Base-by-base conservation (phyloP, 805 yeast genomes). In the Tetrapisispora arboricola region DNA sequence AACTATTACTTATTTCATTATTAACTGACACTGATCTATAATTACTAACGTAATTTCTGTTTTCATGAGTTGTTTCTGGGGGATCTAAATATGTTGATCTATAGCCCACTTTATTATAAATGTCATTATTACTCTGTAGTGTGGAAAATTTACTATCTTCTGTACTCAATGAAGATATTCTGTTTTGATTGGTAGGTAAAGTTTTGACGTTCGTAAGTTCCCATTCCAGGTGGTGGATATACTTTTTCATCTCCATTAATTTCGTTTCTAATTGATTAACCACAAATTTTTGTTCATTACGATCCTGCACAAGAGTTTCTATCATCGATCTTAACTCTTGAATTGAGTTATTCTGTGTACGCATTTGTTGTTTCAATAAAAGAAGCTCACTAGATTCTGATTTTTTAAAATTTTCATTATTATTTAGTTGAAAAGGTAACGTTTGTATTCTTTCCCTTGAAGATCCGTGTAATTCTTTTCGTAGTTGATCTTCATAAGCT, bases 271-370 rank as follows among this genome's bases (percentile, higher is more conserved):
- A 32, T n/a, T 47, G 42, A 13, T 39, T 33, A 28, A 44, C 50
- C 8, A 44, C 33, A n/a, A 32, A 32, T 10, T 41, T 45, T 26
- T 50, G 52, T 6, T 40, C 32, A 11, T 46, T 44, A n/a, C 54
- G 33, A 13, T 45, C 54, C 11, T 41, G 42, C n/a, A 41, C 44
- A 40, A 55, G 30, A 13, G 35, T 38, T 7, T 50, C 45, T 11
- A 57, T 43, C 31, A 49, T 49, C 3, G 45, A 35, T 33, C 50
- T 55, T 32, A 55, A 60, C 21, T 49, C 49, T 27, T 48, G 39
- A 4, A 56, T 39, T 10, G 43, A 39, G 9, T 44, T 44, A 32
- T 46, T 49, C 40, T 54, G 43, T 13, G 40, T 36, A 26, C 49
- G 45, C 18, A 53, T 34, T 32, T 51, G 54, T 17, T 45, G 43